Evolutionary conservation across 2,329 filamentous ascomycete species (phyloP).

Genomic region (Fusarium nisikadoi): DNA sequence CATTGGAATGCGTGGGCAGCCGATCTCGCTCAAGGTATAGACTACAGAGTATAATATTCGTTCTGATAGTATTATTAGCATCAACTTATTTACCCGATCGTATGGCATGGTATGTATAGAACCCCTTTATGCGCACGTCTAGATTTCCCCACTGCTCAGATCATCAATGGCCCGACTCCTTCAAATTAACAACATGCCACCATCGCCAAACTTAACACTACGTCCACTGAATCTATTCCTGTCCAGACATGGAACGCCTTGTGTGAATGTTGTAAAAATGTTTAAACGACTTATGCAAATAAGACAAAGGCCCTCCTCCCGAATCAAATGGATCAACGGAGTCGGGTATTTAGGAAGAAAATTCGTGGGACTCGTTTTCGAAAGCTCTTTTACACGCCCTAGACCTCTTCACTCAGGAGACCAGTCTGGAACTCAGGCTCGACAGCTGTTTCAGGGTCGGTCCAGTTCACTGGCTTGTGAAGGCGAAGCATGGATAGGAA

Average conservation of each 20-base stretch:
- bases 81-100: constrained; percentile 2
- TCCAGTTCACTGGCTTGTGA: constrained; percentile 67
- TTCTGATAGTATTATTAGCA: not conserved
- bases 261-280: not conserved
- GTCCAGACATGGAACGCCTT: not conserved
- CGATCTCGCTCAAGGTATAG: not conserved
- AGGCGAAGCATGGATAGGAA: constrained; percentile 71
- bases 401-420: constrained; percentile 40
- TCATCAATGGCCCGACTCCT: not conserved
- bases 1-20: not conserved
- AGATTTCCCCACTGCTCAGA: constrained; percentile 6
- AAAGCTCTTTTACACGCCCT: not conserved
- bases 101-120: constrained; percentile 25
- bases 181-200: constrained; percentile 11
- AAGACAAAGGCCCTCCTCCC: not conserved
- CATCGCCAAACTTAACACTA: not conserved
- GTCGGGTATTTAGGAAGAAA: not conserved
- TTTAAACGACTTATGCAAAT: not conserved
- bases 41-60: not conserved
- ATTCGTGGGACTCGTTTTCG: constrained; percentile 17
- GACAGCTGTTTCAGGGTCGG: constrained; percentile 51
- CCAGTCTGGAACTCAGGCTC: constrained; percentile 48
- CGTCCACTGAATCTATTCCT: not conserved
- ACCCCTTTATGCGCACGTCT: constrained; percentile 9
- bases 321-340: not conserved